Percentiles rank a stretch among this genome's conserved stretches.
Conservation (phyloP, 2,329 filamentous ascomycete species). For the Celoporthe dispersa region DNA sequence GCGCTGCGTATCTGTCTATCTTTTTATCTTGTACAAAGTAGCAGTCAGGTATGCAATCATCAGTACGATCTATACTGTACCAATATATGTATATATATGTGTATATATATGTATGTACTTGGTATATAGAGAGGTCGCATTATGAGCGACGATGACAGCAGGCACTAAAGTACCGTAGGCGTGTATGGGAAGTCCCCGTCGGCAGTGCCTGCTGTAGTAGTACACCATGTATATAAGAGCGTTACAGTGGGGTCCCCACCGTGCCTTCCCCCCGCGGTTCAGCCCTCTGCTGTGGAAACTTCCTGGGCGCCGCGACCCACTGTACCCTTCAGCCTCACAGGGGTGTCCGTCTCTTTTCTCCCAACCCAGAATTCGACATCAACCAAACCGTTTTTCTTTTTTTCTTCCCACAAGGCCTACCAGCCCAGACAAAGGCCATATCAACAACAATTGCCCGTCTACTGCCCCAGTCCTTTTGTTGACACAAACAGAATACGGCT, state of each 20-base stretch:
- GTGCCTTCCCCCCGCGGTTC: background rate
- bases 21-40: no score
- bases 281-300: background rate
- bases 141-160: background rate
- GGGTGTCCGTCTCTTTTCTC: background rate
- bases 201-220: background rate
- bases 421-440: background rate
- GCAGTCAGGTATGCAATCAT: no score
- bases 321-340: slow-evolving; percentile 10
- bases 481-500: background rate
- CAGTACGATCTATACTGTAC: no score
- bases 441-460: background rate
- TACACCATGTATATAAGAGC: background rate
- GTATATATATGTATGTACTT: no score
- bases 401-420: background rate
- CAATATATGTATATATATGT: no score
- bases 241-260: background rate
- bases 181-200: no score
- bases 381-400: no score
- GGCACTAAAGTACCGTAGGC: no score
- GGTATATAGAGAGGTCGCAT: background rate
- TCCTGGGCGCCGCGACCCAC: background rate
- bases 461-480: background rate
- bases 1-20: no score
- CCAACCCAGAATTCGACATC: background rate